These are phyloP conservation scores for Tripterygium wilfordii DNA, from an alignment of 177 flowering plant genomes.

Conservation along the genomic window DNA sequence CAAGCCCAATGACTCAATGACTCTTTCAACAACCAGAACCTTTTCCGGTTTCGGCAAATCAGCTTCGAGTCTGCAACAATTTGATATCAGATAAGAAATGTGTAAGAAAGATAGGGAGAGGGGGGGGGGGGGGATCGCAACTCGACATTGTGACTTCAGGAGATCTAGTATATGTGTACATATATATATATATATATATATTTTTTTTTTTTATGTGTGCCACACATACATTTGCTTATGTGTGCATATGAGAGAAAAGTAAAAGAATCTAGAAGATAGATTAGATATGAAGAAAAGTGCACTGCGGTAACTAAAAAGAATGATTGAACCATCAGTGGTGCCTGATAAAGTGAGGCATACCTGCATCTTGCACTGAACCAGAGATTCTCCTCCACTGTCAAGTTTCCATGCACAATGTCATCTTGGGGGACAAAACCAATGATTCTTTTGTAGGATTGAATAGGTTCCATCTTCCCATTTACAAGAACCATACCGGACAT, in stretches of 20 bases:
- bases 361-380: constrained; percentile 99
- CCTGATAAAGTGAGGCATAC: constrained; percentile 26
- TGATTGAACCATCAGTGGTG: not conserved
- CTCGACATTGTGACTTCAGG: too few relatives aligned
- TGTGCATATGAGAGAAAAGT: too few relatives aligned
- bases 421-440: constrained; percentile 97
- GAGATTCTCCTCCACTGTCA: too few relatives aligned
- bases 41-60: constrained; percentile 74
- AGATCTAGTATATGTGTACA: too few relatives aligned
- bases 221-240: too few relatives aligned
- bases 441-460: constrained; percentile 82
- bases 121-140: too few relatives aligned
- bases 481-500: constrained; percentile 64
- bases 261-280: too few relatives aligned
- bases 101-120: too few relatives aligned
- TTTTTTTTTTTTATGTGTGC: too few relatives aligned
- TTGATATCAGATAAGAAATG: not conserved
- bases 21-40: constrained; percentile 90
- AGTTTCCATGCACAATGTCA: too few relatives aligned
- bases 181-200: too few relatives aligned
- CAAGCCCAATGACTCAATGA: constrained; percentile 81
- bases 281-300: not conserved
- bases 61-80: constrained; percentile 57
- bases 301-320: not conserved
- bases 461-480: constrained; percentile 72